Conservation (phyloP, 2,329 filamentous ascomycete species). For the Cordyceps farinosa region DNA sequence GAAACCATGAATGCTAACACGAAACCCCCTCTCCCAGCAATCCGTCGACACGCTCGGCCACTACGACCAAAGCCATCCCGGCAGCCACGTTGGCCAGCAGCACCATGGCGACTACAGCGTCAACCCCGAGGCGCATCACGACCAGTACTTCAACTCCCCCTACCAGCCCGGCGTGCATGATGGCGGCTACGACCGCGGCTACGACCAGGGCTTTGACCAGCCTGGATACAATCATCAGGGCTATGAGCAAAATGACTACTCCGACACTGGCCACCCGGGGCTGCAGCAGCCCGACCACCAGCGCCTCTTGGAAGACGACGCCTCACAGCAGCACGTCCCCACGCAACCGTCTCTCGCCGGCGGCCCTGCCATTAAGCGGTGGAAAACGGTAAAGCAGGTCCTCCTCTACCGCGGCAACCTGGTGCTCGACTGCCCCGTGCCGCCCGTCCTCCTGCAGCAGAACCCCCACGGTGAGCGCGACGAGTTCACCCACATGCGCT, state of each 20-base stretch:
- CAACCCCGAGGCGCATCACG: conserved; percentile 50
- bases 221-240: conserved; percentile 9
- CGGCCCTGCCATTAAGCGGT: conserved; percentile 64
- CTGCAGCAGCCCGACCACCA: conserved; percentile 63
- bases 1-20: neutral
- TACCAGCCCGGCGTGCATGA: conserved; percentile 69
- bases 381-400: conserved; percentile 99
- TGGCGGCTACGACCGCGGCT: conserved; percentile 33
- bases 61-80: neutral
- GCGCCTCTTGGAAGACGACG: conserved; percentile 46
- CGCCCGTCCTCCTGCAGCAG: conserved; percentile 80
- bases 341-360: conserved; percentile 48
- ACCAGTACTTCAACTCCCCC: conserved; percentile 79
- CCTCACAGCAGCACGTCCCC: conserved; percentile 29
- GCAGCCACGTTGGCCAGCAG: conserved; percentile 21
- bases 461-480: conserved; percentile 89
- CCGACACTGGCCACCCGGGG: conserved; percentile 68
- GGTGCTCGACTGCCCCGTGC: conserved; percentile 93
- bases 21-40: conserved; percentile 35
- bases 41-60: conserved; percentile 41
- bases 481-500: conserved; percentile 88
- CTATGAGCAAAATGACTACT: conserved; percentile 48
- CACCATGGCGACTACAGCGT: conserved; percentile 46
- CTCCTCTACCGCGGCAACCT: conserved; percentile 94
- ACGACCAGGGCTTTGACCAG: conserved; percentile 48